phyloP scores from a whole-genome alignment of 2,329 filamentous ascomycete genomes.

The Cordyceps cateniannulata region DNA sequence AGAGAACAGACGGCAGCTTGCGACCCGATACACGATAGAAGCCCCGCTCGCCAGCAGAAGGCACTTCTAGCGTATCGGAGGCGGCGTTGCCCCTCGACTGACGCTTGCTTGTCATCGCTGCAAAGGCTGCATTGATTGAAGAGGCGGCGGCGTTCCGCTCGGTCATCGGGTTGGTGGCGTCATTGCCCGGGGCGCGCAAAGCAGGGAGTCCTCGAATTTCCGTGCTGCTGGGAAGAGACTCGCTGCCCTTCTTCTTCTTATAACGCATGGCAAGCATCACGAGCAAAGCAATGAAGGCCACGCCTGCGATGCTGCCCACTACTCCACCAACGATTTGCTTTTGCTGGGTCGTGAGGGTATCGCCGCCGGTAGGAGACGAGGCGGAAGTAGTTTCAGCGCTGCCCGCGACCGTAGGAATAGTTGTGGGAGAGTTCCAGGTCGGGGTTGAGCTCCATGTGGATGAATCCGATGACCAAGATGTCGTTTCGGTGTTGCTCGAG shows the following conservation, averaged over 20 bases:
- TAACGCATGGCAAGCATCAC: slow-evolving; percentile 48
- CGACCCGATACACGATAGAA: slow-evolving; percentile 61
- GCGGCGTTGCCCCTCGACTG: neutral
- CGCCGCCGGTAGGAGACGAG: slow-evolving; percentile 13
- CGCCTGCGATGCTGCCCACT: slow-evolving; percentile 51
- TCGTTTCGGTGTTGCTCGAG: neutral
- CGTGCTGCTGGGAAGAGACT: slow-evolving; percentile 17
- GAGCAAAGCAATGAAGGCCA: slow-evolving; percentile 49
- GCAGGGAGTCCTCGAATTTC: slow-evolving; percentile 19
- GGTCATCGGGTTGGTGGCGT: slow-evolving; percentile 31
- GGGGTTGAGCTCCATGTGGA: slow-evolving; percentile 3
- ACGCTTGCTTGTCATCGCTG: slow-evolving; percentile 38
- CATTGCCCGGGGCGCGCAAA: slow-evolving; percentile 18
- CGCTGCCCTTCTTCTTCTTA: slow-evolving; percentile 42
- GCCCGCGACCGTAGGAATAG: slow-evolving; percentile 17
- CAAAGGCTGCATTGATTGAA: slow-evolving; percentile 43
- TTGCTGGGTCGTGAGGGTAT: slow-evolving; percentile 25
- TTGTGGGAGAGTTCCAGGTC: slow-evolving; percentile 15
- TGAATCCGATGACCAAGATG: neutral
- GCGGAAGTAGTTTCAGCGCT: slow-evolving; percentile 16
- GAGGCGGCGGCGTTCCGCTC: slow-evolving; percentile 32
- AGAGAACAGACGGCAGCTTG: slow-evolving; percentile 57
- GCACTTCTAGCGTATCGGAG: slow-evolving; percentile 20
- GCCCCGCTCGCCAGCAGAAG: slow-evolving; percentile 44
- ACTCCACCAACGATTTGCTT: slow-evolving; percentile 48